A percentile compares a stretch with the other conserved stretches of the same genome.
phyloP scores from a whole-genome alignment of 2,329 filamentous ascomycete genomes.

The Xylariaceae sp. region DNA sequence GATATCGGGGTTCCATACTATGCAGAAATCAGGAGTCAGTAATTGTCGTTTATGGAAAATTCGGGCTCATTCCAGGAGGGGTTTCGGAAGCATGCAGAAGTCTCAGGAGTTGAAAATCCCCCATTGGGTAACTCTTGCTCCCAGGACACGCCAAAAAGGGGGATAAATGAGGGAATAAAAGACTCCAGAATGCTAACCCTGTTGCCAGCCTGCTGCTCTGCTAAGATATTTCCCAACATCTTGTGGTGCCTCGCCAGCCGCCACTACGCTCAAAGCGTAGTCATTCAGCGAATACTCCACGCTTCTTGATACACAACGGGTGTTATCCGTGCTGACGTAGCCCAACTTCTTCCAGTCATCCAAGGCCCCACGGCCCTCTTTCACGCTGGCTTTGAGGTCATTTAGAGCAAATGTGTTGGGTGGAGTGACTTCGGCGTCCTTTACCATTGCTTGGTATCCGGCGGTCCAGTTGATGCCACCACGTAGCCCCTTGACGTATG shows the following conservation, averaged over 20 bases:
- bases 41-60: too few species aligned
- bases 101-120: too few species aligned
- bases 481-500: conserved; percentile 60
- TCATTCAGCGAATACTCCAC: conserved; percentile 67
- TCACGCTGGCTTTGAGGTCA: conserved; percentile 60
- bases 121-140: too few species aligned
- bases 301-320: conserved; percentile 60
- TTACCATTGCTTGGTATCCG: conserved; percentile 60
- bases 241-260: conserved; percentile 55
- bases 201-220: conserved; percentile 64
- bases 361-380: conserved; percentile 63
- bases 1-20: conserved; percentile 61
- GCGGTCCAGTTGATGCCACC: conserved; percentile 59
- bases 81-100: too few species aligned
- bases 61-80: too few species aligned
- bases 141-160: too few species aligned
- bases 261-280: conserved; percentile 62
- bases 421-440: conserved; percentile 61
- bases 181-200: too few species aligned
- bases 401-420: conserved; percentile 56
- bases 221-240: conserved; percentile 59
- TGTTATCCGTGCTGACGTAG: conserved; percentile 60
- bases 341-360: conserved; percentile 64
- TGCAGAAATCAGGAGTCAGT: too few species aligned
- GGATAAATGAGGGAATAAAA: too few species aligned